phyloP scores from a whole-genome alignment of 371 early-diverging fungal species.

The Haplosporangium sp. region DNA sequence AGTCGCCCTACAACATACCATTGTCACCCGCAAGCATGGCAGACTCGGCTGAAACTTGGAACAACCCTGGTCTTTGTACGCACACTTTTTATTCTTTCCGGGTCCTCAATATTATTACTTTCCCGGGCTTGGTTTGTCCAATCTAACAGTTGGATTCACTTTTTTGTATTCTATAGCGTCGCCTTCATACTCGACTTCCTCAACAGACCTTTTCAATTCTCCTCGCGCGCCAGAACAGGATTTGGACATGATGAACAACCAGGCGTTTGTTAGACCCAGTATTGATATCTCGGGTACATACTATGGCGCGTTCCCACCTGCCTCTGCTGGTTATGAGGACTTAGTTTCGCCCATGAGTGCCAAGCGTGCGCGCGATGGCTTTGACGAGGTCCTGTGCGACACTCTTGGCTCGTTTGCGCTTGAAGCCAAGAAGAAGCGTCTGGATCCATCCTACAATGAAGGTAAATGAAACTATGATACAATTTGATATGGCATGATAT shows the following conservation, averaged over 20 bases:
- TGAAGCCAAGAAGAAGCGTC: constrained; percentile 50
- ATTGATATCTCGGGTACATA: constrained; percentile 37
- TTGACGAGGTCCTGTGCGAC: constrained; percentile 60
- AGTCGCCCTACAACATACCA: constrained; percentile 39
- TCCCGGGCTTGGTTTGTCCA: no score
- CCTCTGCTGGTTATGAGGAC: constrained; percentile 23
- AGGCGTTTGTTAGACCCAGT: constrained; percentile 18
- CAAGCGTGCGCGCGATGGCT: constrained; percentile 56
- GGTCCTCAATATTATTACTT: no score
- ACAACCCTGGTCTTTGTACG: constrained; percentile 51
- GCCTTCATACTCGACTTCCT: constrained; percentile 43
- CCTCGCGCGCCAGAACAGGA: constrained; percentile 37
- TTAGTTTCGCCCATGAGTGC: constrained; percentile 15
- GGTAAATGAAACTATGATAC: constrained; percentile 60
- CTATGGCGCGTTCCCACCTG: constrained; percentile 16
- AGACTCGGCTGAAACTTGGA: constrained; percentile 46
- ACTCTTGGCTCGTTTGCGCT: constrained; percentile 50
- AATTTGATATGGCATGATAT: constrained; percentile 64
- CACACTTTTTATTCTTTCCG: not conserved
- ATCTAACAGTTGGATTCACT: not conserved
- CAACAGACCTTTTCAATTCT: constrained; percentile 45
- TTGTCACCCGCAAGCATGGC: constrained; percentile 53
- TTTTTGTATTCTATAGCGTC: constrained; percentile 14
- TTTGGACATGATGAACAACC: constrained; percentile 36
- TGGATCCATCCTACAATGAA: constrained; percentile 60